These are phyloP conservation scores for Fusarium agapanthi DNA, from an alignment of 2,329 filamentous ascomycete genomes.

Conservation along the genomic window DNA sequence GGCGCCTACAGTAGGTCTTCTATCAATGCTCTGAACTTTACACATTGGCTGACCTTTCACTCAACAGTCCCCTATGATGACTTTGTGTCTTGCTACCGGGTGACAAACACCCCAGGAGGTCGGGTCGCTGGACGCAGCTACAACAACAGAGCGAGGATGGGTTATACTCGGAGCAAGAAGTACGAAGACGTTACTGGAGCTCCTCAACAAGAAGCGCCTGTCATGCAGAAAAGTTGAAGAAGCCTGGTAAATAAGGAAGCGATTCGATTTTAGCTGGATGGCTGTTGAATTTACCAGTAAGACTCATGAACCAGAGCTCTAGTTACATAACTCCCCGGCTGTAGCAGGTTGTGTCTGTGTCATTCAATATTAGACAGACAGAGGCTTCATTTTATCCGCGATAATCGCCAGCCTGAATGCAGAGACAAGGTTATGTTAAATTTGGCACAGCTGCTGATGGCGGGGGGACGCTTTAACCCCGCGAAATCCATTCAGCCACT, in stretches of 20 bases:
- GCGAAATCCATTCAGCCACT: slow-evolving; percentile 1
- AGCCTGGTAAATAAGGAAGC: neutral
- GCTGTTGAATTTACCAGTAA: neutral
- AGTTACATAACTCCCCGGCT: neutral
- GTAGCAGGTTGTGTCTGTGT: neutral
- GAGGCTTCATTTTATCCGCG: neutral
- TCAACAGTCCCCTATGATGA: slow-evolving; percentile 78
- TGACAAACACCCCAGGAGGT: slow-evolving; percentile 69
- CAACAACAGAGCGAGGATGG: slow-evolving; percentile 34
- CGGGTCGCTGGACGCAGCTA: slow-evolving; percentile 52
- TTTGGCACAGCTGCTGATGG: slow-evolving; percentile 1
- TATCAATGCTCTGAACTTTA: neutral
- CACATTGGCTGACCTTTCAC: slow-evolving; percentile 3
- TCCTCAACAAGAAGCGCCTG: neutral
- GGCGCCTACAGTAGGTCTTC: slow-evolving; percentile 82
- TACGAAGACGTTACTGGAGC: neutral
- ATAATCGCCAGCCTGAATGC: slow-evolving; percentile 14
- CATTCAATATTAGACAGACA: neutral
- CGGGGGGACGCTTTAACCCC: slow-evolving; percentile 16
- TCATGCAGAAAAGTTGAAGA: neutral
- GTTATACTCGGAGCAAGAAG: neutral
- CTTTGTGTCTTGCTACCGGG: slow-evolving; percentile 78
- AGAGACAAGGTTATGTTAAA: neutral
- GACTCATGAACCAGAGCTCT: neutral
- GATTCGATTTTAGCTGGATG: neutral